Percentiles rank a stretch among this genome's conserved stretches.
Conservation (phyloP, 2,329 filamentous ascomycete species). For the Raffaelea ambrosiae region DNA sequence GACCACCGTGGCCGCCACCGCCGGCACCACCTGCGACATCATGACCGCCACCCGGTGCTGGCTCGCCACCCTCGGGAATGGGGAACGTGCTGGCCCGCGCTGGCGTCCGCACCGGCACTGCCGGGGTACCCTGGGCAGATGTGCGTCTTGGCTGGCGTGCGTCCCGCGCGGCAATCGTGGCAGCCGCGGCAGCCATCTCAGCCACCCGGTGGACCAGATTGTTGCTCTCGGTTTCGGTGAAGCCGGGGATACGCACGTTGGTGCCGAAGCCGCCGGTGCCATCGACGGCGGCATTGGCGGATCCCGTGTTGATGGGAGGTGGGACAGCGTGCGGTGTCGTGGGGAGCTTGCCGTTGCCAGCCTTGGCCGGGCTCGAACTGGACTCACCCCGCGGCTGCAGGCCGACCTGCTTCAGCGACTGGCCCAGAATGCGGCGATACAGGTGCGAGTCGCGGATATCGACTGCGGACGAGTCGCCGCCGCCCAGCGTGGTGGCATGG, state of each 20-base stretch:
- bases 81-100: not conserved
- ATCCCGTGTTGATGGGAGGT: no score
- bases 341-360: not conserved
- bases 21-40: slow-evolving; percentile 40
- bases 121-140: slow-evolving; percentile 12
- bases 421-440: slow-evolving; percentile 87
- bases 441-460: slow-evolving; percentile 82
- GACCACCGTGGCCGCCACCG: slow-evolving; percentile 56
- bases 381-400: slow-evolving; percentile 29
- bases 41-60: slow-evolving; percentile 35
- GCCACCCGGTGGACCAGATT: slow-evolving; percentile 77
- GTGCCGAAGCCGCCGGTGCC: slow-evolving; percentile 15
- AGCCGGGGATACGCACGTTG: slow-evolving; percentile 52
- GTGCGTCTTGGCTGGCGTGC: slow-evolving; percentile 24
- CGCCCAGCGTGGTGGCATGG: not conserved
- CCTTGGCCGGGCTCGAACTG: no score
- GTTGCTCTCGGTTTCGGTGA: slow-evolving; percentile 76
- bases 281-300: not conserved
- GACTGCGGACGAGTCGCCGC: slow-evolving; percentile 39
- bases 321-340: no score
- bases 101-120: not conserved
- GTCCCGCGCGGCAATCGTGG: slow-evolving; percentile 77
- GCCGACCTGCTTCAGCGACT: slow-evolving; percentile 79
- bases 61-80: slow-evolving; percentile 2
- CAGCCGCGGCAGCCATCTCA: slow-evolving; percentile 88